phyloP scores from a whole-genome alignment of 2,329 filamentous ascomycete genomes.

The Colletotrichum orbiculare region DNA sequence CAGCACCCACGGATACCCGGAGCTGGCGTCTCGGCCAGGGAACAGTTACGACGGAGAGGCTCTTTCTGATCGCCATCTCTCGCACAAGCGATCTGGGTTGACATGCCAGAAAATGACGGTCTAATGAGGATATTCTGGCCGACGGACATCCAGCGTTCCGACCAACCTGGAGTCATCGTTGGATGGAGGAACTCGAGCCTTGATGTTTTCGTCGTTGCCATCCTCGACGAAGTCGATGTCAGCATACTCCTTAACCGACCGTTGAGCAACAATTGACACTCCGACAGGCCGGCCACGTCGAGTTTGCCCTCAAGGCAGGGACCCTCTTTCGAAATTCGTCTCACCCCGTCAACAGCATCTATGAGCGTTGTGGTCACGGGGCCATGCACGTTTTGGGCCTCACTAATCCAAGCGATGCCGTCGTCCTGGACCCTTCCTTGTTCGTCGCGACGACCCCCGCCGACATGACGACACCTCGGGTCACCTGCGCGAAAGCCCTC shows the following conservation, averaged over 20 bases:
- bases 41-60: constrained; percentile 92
- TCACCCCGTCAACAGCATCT: constrained; percentile 83
- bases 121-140: constrained; percentile 99
- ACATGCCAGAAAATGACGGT: constrained; percentile 82
- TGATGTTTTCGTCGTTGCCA: constrained; percentile 89
- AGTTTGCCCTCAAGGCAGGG: constrained; percentile 85
- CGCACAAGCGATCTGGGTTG: constrained; percentile 49
- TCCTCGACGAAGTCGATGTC: constrained; percentile 92
- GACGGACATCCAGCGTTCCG: constrained; percentile 79
- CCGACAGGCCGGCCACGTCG: constrained; percentile 78
- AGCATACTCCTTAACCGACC: constrained; percentile 43
- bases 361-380: constrained; percentile 83
- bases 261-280: constrained; percentile 41
- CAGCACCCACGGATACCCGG: constrained; percentile 85
- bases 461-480: constrained; percentile 69
- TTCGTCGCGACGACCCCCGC: constrained; percentile 70
- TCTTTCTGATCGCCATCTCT: constrained; percentile 77
- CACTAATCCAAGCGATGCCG: constrained; percentile 71
- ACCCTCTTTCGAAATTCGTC: constrained; percentile 85
- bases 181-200: constrained; percentile 95
- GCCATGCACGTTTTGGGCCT: constrained; percentile 88
- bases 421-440: constrained; percentile 74
- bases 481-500: constrained; percentile 77
- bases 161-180: constrained; percentile 85
- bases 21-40: constrained; percentile 90